Base-by-base conservation (phyloP, 129 eudicot genomes). In the Pseudognaphalium luteoalbum region DNA sequence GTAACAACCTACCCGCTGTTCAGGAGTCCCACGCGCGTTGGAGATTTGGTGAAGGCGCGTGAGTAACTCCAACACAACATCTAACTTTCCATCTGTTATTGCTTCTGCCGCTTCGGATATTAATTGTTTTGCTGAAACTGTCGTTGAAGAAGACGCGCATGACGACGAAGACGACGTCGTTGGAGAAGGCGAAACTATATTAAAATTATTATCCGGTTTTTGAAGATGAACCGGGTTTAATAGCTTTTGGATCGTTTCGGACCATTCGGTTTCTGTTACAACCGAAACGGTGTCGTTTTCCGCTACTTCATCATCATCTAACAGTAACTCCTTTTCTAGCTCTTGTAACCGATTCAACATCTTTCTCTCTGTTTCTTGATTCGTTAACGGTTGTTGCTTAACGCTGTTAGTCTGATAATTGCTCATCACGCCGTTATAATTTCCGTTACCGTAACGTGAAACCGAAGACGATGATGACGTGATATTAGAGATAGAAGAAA, bases 81-180 rank as follows among this genome's bases (percentile, higher is more conserved):
- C 91, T 1, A 60, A 17, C 20, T 80, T 84, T 0, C 90, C 93
- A 15, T 94, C 98, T 19, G 88, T 65, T 10, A 94, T 85, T 25
- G 96, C 93, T 4, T 74, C 63, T 3, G 98, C 96, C 1, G 85
- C 96, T 7, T 91, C 96, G 0, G 79, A 60, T 10, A 94, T 25
- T 14, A 84, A 68, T 82, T 91, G 96, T 34, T 87, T 88, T 0
- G 82, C 74, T 47, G 82, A 70, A 68, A 80, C 76, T 5, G 77
- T 37, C 0, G 72, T 76, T 2, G 91, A 83, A 0, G 98, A 84
- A 0, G 96, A 90, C 2, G 90, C 82, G 34, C 93, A 85, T 0
- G 98, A 94, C 0, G 98, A 90, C 0, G 98, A 75, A 9, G 98
- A 89, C 9, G 98, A 94, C 14, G 98, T 86, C 10, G 98, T 83